Evolutionary conservation across 2,329 filamentous ascomycete genomes (phyloP).

Genomic region (Fusarium anguioides): DNA sequence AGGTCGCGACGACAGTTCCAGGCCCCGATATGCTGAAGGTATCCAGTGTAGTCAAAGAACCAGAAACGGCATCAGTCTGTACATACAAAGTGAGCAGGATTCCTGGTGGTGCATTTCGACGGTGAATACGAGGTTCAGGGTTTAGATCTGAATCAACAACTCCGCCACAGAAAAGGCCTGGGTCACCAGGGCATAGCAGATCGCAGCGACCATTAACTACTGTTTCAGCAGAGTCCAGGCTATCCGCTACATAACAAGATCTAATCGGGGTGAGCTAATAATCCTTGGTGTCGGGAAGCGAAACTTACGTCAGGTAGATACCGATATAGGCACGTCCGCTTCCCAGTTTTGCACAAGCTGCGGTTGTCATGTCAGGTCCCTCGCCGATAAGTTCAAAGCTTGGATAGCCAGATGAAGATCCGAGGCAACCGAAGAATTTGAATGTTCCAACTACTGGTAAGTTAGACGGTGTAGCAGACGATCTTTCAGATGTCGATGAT

Average conservation of each 20-base stretch:
- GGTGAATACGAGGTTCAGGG: neutral
- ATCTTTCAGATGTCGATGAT: neutral
- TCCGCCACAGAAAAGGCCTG: constrained; percentile 28
- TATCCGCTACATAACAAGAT: constrained; percentile 27
- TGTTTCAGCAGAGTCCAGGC: neutral
- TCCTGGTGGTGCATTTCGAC: constrained; percentile 12
- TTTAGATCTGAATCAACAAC: neutral
- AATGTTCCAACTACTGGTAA: constrained; percentile 10
- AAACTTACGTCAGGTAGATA: constrained; percentile 11
- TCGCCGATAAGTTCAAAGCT: constrained; percentile 14
- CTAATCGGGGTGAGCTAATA: neutral
- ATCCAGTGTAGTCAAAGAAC: neutral
- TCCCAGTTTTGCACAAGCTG: constrained; percentile 3
- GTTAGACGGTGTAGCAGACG: neutral
- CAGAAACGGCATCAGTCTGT: neutral
- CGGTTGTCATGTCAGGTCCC: constrained; percentile 20
- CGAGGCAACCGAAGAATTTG: constrained; percentile 22
- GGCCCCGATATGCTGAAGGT: neutral
- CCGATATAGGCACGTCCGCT: constrained; percentile 3
- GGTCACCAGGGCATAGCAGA: constrained; percentile 27
- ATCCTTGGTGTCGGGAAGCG: neutral
- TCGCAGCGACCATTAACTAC: constrained; percentile 11
- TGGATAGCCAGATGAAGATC: constrained; percentile 24
- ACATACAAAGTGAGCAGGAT: constrained; percentile 30
- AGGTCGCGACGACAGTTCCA: neutral